Evolutionary conservation across 164 flowering plant species (phyloP).

Genomic region (Nymphaea thermarum): DNA sequence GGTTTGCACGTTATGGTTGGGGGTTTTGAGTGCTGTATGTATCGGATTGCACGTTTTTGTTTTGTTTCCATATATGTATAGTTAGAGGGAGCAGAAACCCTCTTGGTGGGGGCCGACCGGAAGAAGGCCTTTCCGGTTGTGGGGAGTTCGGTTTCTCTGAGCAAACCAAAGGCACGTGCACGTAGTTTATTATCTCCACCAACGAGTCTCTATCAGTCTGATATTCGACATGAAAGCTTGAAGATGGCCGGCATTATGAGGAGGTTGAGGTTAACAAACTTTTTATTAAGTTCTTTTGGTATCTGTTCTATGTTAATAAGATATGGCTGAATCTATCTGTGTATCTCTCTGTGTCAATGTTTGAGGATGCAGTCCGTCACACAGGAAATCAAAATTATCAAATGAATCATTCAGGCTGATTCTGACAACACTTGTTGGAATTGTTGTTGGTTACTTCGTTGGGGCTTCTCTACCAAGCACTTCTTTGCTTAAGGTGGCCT

Average conservation of each 20-base stretch:
- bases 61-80: too few species aligned
- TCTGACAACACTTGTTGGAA: constrained; percentile 1
- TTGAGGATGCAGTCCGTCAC: neutral
- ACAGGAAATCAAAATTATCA: constrained; percentile 3
- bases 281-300: neutral
- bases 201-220: too few species aligned
- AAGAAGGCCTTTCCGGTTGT: too few species aligned
- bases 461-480: constrained; percentile 3
- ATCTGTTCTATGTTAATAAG: neutral
- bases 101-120: too few species aligned
- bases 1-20: too few species aligned
- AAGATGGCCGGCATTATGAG: neutral
- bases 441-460: constrained; percentile 5
- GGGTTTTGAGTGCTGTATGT: too few species aligned
- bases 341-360: neutral
- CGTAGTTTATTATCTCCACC: too few species aligned
- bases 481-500: constrained; percentile 4
- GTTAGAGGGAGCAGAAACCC: too few species aligned
- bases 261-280: constrained; percentile 1
- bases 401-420: constrained; percentile 4
- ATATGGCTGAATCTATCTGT: neutral
- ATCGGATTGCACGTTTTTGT: too few species aligned
- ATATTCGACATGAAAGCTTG: too few species aligned
- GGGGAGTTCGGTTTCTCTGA: too few species aligned
- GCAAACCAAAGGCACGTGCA: too few species aligned